Evolutionary conservation across 164 flowering plant genomes (phyloP).

Genomic region (Dillenia suffruticosa): DNA sequence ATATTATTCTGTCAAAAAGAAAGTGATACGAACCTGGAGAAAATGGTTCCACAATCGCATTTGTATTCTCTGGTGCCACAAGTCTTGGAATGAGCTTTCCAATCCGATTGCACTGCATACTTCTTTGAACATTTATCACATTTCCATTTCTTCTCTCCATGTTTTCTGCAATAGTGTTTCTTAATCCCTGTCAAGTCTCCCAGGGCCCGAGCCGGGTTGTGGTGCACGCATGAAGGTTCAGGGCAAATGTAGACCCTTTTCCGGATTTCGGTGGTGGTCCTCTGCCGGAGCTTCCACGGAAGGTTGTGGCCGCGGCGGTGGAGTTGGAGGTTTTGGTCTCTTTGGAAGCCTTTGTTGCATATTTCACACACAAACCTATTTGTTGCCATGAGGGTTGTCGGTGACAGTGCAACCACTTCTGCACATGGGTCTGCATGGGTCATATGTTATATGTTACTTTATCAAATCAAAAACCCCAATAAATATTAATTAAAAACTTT

Average conservation of each 20-base stretch:
- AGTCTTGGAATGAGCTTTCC: slow-evolving; percentile 61
- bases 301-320: slow-evolving; percentile 63
- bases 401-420: slow-evolving; percentile 56
- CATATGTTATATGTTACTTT: too few species aligned
- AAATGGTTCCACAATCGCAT: slow-evolving; percentile 63
- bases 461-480: too few species aligned
- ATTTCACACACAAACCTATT: slow-evolving; percentile 57
- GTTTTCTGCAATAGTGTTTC: slow-evolving; percentile 61
- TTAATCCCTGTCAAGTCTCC: slow-evolving; percentile 64
- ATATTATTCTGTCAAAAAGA: too few species aligned
- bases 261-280: slow-evolving; percentile 34
- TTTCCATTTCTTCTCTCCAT: slow-evolving; percentile 72
- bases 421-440: slow-evolving; percentile 46
- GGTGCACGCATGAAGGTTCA: slow-evolving; percentile 48
- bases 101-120: slow-evolving; percentile 64
- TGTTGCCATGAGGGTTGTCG: slow-evolving; percentile 49
- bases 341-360: slow-evolving; percentile 60
- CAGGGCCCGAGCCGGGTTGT: slow-evolving; percentile 50
- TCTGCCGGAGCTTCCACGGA: slow-evolving; percentile 65
- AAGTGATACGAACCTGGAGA: slow-evolving; percentile 53
- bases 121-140: slow-evolving; percentile 63
- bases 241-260: slow-evolving; percentile 64
- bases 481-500: too few species aligned
- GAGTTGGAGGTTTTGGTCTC: slow-evolving; percentile 60
- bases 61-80: slow-evolving; percentile 62